Evolutionary conservation across 1,284 basidiomycete species (phyloP).

Genomic region (Puccinia hordei): DNA sequence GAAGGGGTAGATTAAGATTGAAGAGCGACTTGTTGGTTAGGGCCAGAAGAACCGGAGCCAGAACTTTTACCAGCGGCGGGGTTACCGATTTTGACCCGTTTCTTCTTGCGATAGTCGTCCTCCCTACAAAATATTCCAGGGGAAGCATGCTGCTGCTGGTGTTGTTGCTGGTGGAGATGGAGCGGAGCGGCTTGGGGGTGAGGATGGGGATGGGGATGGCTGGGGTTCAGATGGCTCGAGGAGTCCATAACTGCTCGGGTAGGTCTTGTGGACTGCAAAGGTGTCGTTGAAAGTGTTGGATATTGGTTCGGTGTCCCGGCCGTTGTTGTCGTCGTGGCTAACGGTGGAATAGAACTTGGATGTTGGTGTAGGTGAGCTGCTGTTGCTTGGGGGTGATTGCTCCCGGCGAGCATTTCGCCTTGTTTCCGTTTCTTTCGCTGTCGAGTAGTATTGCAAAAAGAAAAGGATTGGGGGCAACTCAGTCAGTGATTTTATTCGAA

Average conservation of each 20-base stretch:
- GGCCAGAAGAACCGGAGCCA: background rate
- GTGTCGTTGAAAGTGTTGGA: background rate
- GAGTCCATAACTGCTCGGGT: conserved; percentile 4
- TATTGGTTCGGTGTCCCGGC: background rate
- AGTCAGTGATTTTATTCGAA: background rate
- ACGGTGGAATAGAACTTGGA: background rate
- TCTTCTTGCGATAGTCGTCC: conserved; percentile 48
- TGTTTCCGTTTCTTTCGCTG: conserved; percentile 50
- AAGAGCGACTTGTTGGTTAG: conserved; percentile 32
- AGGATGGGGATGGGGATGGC: background rate
- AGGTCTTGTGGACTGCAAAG: background rate
- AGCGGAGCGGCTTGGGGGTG: background rate
- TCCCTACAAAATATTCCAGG: conserved; percentile 21
- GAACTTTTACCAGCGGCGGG: conserved; percentile 8
- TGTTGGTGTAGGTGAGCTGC: conserved; percentile 7
- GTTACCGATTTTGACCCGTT: conserved; percentile 22
- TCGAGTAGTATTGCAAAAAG: background rate
- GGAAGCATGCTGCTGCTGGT: conserved; percentile 7
- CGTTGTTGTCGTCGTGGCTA: background rate
- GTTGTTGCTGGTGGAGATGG: conserved; percentile 13
- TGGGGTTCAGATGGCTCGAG: background rate
- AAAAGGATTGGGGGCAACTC: background rate
- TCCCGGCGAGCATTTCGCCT: conserved; percentile 24
- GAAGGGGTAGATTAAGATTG: conserved; percentile 2
- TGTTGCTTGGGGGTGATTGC: background rate